Evolutionary conservation across 163 green algal species (phyloP).

Genomic region (Volvox carteri): DNA sequence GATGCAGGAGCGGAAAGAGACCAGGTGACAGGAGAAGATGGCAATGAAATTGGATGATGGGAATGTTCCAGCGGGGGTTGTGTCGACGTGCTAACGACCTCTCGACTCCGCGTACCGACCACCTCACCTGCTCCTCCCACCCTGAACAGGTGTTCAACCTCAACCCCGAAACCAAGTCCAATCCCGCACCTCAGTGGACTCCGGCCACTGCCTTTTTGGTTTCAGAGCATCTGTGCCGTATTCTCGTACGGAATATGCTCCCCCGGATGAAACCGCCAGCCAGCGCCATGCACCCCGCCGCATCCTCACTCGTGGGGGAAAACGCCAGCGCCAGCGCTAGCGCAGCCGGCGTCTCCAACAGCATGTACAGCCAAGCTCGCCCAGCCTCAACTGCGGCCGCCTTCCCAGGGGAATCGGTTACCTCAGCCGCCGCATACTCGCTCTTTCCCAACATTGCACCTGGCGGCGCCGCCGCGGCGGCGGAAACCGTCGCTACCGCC

Average conservation of each 20-base stretch:
- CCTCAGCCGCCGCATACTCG: not conserved
- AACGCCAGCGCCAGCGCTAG: not conserved
- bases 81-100: too few relatives aligned
- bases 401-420: not conserved
- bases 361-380: not conserved
- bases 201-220: slow-evolving; percentile 76
- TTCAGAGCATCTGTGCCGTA: slow-evolving; percentile 68
- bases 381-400: not conserved
- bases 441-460: not conserved
- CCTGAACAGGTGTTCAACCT: slow-evolving; percentile 76
- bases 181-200: slow-evolving; percentile 46
- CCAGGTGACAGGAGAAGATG: too few relatives aligned
- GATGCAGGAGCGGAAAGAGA: too few relatives aligned
- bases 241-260: slow-evolving; percentile 10
- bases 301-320: too few relatives aligned
- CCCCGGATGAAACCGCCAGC: not conserved
- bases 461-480: not conserved
- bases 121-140: too few relatives aligned
- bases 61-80: too few relatives aligned
- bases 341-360: not conserved
- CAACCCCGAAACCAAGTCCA: slow-evolving; percentile 56
- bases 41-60: too few relatives aligned
- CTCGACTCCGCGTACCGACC: too few relatives aligned
- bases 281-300: not conserved
- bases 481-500: not conserved